phyloP scores from a whole-genome alignment of 768 basidiomycete genomes.

The Kondoa malvinella region DNA sequence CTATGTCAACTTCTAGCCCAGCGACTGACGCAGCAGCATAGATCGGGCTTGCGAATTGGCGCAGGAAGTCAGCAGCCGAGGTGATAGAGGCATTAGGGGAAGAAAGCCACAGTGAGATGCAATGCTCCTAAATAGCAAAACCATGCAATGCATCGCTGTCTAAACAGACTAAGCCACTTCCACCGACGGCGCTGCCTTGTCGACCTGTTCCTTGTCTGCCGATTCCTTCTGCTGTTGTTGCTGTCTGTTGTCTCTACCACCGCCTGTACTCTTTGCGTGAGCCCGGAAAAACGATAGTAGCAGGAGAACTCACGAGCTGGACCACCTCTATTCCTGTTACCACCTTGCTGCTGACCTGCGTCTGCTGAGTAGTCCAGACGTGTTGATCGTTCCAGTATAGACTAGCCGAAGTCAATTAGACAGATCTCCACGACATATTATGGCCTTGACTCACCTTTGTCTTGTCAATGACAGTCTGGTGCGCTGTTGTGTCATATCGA shows the following conservation, averaged over 20 bases:
- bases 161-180: background rate
- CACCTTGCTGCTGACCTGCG: background rate
- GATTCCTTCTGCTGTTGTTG: background rate
- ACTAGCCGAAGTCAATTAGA: background rate
- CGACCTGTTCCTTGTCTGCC: background rate
- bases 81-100: too few relatives aligned
- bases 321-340: background rate
- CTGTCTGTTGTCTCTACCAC: background rate
- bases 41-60: too few relatives aligned
- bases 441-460: conserved; percentile 52
- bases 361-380: background rate
- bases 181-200: background rate
- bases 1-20: too few relatives aligned
- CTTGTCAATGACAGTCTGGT: conserved; percentile 88
- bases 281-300: background rate
- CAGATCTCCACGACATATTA: conserved; percentile 47
- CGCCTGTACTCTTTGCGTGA: background rate
- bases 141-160: too few relatives aligned
- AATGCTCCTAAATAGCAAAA: too few relatives aligned
- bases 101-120: too few relatives aligned
- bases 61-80: too few relatives aligned
- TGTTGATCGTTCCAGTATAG: background rate
- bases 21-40: too few relatives aligned
- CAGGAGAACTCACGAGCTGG: background rate
- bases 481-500: conserved; percentile 70